Conservation (phyloP, 1,284 basidiomycete genomes). For the Papiliotrema flavescens region DNA sequence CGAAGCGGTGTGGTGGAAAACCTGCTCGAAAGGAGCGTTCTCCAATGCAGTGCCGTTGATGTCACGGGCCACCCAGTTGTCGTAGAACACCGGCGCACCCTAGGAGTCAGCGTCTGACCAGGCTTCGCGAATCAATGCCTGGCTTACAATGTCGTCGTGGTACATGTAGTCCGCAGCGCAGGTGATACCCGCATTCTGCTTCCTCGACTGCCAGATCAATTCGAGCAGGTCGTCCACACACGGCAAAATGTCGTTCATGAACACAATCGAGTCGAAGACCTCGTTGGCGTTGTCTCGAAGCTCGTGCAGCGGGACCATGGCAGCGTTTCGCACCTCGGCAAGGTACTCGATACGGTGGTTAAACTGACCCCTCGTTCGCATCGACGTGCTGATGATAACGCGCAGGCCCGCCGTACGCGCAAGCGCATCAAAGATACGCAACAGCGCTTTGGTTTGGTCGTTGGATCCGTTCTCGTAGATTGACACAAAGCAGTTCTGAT, state of each 20-base stretch:
- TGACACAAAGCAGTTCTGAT: constrained; percentile 92
- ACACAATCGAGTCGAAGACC: constrained; percentile 88
- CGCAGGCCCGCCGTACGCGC: constrained; percentile 82
- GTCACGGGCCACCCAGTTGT: constrained; percentile 96
- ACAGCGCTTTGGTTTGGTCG: constrained; percentile 92
- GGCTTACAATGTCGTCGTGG: constrained; percentile 78
- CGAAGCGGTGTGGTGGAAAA: constrained; percentile 78
- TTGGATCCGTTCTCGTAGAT: constrained; percentile 97
- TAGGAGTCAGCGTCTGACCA: constrained; percentile 24
- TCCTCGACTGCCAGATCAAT: constrained; percentile 86
- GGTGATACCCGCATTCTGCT: constrained; percentile 91
- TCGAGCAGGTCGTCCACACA: constrained; percentile 93
- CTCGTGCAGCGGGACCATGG: constrained; percentile 88
- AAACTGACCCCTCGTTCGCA: constrained; percentile 88
- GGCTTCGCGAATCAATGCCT: not conserved
- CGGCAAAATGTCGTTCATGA: constrained; percentile 97
- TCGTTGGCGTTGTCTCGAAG: constrained; percentile 83
- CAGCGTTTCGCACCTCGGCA: constrained; percentile 91
- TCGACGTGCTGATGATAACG: constrained; percentile 83
- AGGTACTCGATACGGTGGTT: constrained; percentile 98
- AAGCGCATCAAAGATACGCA: constrained; percentile 86
- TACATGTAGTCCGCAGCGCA: constrained; percentile 98
- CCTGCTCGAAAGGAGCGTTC: constrained; percentile 88
- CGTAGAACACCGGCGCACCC: constrained; percentile 87
- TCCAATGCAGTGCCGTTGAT: constrained; percentile 95